Conservation (phyloP, 768 basidiomycete genomes). For the Calvatia gigantea region DNA sequence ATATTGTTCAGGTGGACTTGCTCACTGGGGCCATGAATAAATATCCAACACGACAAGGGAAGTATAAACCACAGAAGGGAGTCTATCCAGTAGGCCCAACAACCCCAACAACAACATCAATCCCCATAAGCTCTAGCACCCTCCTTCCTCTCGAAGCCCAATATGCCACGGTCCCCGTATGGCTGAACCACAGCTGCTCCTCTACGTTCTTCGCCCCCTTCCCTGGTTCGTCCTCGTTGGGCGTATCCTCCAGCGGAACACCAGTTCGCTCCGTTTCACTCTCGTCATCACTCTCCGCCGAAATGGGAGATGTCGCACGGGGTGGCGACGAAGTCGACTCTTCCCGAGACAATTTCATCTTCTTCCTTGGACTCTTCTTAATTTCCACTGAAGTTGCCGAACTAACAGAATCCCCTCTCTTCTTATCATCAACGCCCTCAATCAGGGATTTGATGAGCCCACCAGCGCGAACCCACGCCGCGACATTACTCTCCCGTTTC, state of each 20-base stretch:
- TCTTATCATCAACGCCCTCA: not conserved
- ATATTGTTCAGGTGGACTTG: not conserved
- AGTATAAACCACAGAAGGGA: not conserved
- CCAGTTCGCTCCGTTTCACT: constrained; percentile 8
- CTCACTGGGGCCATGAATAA: not conserved
- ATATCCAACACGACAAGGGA: not conserved
- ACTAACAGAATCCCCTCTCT: not conserved
- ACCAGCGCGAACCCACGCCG: constrained; percentile 61
- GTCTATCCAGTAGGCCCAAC: constrained; percentile 9
- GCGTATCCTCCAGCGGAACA: not conserved
- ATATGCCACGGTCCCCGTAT: constrained; percentile 32
- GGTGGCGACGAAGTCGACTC: not conserved
- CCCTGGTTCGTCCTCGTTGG: not conserved
- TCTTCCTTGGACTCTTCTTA: constrained; percentile 9
- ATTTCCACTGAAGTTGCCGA: not conserved
- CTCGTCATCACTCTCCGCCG: not conserved
- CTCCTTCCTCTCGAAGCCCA: constrained; percentile 54
- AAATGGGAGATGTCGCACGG: not conserved
- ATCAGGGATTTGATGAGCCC: constrained; percentile 32
- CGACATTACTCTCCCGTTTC: constrained; percentile 59
- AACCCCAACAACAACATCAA: constrained; percentile 44
- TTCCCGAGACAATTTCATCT: not conserved
- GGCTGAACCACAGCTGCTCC: constrained; percentile 49
- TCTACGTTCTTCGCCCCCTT: not conserved
- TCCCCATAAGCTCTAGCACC: constrained; percentile 45